Evolutionary conservation across 495 filamentous ascomycete species (phyloP).

Genomic region (Aspergillus asperescens): DNA sequence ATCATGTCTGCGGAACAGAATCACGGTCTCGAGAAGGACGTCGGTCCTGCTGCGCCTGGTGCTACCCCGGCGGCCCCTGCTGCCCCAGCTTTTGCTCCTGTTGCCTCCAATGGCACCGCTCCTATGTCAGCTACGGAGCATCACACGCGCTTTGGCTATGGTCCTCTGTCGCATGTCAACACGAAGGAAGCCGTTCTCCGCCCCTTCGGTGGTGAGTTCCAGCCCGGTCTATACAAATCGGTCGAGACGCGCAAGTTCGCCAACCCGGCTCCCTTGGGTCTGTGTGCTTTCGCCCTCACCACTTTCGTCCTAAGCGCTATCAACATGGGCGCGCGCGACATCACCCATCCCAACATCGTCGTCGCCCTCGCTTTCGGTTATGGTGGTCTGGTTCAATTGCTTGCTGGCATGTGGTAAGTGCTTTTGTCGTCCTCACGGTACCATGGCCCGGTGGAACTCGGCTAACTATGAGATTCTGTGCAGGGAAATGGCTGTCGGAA

Average conservation of each 20-base stretch:
- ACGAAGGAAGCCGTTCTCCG: conserved; percentile 58
- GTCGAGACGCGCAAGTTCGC: conserved; percentile 74
- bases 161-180: conserved; percentile 67
- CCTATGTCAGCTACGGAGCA: conserved; percentile 37
- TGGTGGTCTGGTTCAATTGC: conserved; percentile 84
- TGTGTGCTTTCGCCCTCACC: conserved; percentile 88
- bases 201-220: conserved; percentile 93
- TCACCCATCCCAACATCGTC: conserved; percentile 61
- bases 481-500: conserved; percentile 98
- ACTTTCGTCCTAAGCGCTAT: conserved; percentile 87
- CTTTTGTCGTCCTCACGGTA: neutral
- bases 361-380: conserved; percentile 70
- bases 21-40: conserved; percentile 36
- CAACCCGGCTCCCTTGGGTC: conserved; percentile 82
- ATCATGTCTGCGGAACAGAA: conserved; percentile 31
- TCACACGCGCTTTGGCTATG: conserved; percentile 49
- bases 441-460: too few relatives aligned
- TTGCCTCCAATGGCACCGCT: conserved; percentile 19
- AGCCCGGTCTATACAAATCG: conserved; percentile 83
- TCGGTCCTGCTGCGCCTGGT: conserved; percentile 14
- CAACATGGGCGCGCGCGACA: conserved; percentile 64
- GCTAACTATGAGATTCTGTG: neutral
- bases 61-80: neutral
- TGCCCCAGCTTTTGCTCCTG: conserved; percentile 2
- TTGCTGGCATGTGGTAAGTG: conserved; percentile 96